These are phyloP conservation scores for Botrytis aclada DNA, from an alignment of 2,329 filamentous ascomycete genomes.

Conservation along the genomic window DNA sequence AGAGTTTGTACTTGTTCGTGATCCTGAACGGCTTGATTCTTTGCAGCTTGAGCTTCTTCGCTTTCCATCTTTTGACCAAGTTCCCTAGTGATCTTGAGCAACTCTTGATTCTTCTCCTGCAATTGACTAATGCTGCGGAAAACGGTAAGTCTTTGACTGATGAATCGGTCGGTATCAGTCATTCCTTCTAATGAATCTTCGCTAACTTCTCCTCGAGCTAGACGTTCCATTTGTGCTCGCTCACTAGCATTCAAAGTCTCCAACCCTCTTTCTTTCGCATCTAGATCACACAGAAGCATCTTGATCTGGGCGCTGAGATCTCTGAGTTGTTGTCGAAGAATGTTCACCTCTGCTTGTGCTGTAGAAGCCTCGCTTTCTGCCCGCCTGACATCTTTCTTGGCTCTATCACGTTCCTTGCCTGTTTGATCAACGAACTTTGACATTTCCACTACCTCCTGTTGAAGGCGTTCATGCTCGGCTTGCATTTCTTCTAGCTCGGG, in stretches of 20 bases:
- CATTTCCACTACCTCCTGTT: conserved; percentile 78
- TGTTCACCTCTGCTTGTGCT: conserved; percentile 66
- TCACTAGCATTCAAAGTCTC: conserved; percentile 70
- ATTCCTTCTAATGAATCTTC: conserved; percentile 70
- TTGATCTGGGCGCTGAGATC: conserved; percentile 90
- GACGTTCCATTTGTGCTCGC: conserved; percentile 69
- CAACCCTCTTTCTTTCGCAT: conserved; percentile 75
- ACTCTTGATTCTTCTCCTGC: conserved; percentile 81
- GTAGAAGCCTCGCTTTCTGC: conserved; percentile 69
- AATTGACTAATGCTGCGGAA: conserved; percentile 84
- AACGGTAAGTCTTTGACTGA: conserved; percentile 82
- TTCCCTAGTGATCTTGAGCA: conserved; percentile 78
- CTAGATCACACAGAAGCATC: conserved; percentile 81
- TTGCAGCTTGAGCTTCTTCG: conserved; percentile 71
- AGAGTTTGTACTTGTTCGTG: conserved; percentile 72
- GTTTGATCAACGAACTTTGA: conserved; percentile 80
- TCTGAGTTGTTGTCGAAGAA: conserved; percentile 80
- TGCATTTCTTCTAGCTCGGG: conserved; percentile 87
- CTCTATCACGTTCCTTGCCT: conserved; percentile 73
- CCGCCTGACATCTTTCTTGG: conserved; percentile 75
- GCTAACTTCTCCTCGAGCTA: conserved; percentile 71
- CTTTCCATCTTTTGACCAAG: conserved; percentile 88
- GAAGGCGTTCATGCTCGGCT: conserved; percentile 74
- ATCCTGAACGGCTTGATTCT: conserved; percentile 60
- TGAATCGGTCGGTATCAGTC: conserved; percentile 82